Percentiles rank a stretch among this genome's conserved stretches.
Evolutionary conservation across 208 protist genomes (phyloP).

Genomic region (Acanthamoeba royreba): DNA sequence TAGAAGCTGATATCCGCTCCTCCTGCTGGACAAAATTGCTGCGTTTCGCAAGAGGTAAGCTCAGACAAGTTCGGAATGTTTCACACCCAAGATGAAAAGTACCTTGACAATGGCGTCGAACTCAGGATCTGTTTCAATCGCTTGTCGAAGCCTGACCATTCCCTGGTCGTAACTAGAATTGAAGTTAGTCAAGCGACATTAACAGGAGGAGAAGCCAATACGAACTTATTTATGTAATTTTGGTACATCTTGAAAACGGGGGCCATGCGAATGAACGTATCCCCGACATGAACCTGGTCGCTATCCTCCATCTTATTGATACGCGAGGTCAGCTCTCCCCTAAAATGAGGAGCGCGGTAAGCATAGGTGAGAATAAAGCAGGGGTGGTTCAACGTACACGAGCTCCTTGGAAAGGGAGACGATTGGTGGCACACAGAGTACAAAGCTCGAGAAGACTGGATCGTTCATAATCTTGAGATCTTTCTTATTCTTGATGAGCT

Average conservation of each 20-base stretch:
- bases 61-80: neutral
- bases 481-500: neutral
- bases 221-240: neutral
- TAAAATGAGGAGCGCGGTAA: neutral
- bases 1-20: neutral
- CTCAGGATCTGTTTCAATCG: neutral
- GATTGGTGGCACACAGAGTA: neutral
- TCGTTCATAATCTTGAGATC: neutral
- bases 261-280: neutral
- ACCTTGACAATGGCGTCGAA: neutral
- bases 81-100: neutral
- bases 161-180: neutral
- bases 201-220: neutral
- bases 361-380: neutral
- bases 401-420: neutral
- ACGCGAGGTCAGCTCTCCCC: neutral
- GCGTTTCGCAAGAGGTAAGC: neutral
- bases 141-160: neutral
- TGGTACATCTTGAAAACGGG: slow-evolving; percentile 31
- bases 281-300: neutral
- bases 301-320: neutral
- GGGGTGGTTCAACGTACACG: too few relatives aligned
- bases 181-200: neutral
- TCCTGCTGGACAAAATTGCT: neutral
- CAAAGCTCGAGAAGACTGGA: neutral